phyloP scores from a whole-genome alignment of 441 rosid species.

The Croton laevigatus region DNA sequence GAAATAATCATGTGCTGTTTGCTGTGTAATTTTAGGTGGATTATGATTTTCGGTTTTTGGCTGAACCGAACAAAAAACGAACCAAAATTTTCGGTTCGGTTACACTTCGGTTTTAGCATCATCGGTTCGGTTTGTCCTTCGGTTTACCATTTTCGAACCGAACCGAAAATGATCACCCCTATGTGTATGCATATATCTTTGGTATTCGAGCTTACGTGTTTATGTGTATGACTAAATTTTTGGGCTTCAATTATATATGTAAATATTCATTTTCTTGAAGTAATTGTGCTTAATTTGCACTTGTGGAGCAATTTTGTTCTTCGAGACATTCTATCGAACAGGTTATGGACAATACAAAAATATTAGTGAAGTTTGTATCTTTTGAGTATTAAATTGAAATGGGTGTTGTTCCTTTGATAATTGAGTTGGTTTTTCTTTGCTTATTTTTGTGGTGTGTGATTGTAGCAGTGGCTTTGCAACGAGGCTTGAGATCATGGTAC shows the following conservation, averaged over 20 bases:
- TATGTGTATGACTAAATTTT: neutral
- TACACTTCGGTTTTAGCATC: too few species aligned
- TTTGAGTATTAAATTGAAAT: neutral
- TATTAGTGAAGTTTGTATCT: neutral
- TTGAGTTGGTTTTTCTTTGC: conserved; percentile 7
- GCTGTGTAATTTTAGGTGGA: too few species aligned
- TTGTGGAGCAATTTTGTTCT: neutral
- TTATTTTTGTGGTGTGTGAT: neutral
- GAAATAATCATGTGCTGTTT: too few species aligned
- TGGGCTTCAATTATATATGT: neutral
- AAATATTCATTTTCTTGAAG: neutral
- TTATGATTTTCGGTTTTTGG: too few species aligned
- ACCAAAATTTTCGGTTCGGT: too few species aligned
- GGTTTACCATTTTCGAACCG: too few species aligned
- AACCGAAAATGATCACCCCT: too few species aligned
- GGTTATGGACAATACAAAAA: neutral
- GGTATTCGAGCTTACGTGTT: neutral
- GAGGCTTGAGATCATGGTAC: conserved; percentile 45
- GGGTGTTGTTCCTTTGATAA: neutral
- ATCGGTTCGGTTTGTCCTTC: too few species aligned
- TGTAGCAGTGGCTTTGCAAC: conserved; percentile 41
- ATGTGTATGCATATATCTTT: neutral
- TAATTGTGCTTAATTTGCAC: neutral
- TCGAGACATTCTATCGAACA: conserved; percentile 18
- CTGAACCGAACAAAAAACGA: too few species aligned